Base-by-base conservation (phyloP, 331 rosid genomes). In the Quercus lobata region DNA sequence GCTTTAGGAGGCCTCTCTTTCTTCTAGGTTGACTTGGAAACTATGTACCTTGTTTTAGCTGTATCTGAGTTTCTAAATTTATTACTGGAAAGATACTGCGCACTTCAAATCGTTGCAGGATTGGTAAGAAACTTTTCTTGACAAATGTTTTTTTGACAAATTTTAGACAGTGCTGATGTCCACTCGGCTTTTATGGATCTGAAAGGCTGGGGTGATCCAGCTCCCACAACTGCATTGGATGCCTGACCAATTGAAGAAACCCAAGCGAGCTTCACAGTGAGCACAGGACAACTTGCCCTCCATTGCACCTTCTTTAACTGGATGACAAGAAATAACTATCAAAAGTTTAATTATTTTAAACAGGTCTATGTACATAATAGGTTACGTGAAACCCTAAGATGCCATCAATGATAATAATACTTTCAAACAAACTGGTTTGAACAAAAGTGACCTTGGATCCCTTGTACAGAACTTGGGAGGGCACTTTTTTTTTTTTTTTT, bases 201-300 rank as follows among this genome's bases (percentile, higher is more conserved):
- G 99, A 87, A 96, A 96, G 63, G 97, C 99, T 0, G 99, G 99
- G 63, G 94, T 91, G 85, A 96, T 91, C 99, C 99, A 96, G 86
- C 98, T 93, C 75, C 97, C 99, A 1, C 99, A 93, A 83, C 94
- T 96, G 90, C 99, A 96, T 77, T 96, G 99, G 79, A 86, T 85
- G 88, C 98, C 99, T 56, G 94, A 81, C 99, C 99, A 96, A 75
- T 88, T 89, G 84, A 96, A 96, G 90, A 88, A 88, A 55, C 99
- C 99, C 91, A 93, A 89, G 11, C 99, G 98, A 58, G 94, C 92
- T 71, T 93, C 97, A 44, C 99, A 93, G 72, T 93, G 98, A 78
- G 71, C 92, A 86, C 99, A 96, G 0, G 87, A 84, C 80, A 96
- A 80, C 86, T 96, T 96, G 4, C 99, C 98, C 88, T 96, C 98